Percentiles rank a stretch among this genome's conserved stretches.
Conservation (phyloP, 108 stramenopile species). For the Cylindrotheca closterium region DNA sequence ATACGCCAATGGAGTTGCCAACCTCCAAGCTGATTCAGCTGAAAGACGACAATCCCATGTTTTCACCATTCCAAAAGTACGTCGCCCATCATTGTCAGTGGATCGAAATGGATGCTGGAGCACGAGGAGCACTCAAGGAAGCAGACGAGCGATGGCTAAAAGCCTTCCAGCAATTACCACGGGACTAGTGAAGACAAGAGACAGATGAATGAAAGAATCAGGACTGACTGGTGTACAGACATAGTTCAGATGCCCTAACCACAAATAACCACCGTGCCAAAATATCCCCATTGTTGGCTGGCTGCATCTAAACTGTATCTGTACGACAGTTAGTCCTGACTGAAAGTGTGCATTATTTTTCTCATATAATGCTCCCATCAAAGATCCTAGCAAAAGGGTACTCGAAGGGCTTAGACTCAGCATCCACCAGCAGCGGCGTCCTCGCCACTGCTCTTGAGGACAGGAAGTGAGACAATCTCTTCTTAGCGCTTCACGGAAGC, state of each 20-base stretch:
- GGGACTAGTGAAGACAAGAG: no score
- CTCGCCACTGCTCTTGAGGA: conserved; percentile 90
- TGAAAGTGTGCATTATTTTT: no score
- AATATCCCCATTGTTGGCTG: no score
- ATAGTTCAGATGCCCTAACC: no score
- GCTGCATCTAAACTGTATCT: no score
- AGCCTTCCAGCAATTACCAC: background rate
- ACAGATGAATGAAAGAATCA: no score
- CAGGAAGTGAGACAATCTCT: conserved; percentile 81
- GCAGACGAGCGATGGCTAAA: conserved; percentile 41
- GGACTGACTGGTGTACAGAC: no score
- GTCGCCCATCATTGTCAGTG: conserved; percentile 59
- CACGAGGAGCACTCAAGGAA: conserved; percentile 13
- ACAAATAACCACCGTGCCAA: no score
- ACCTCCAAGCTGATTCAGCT: conserved; percentile 4
- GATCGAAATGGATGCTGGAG: conserved; percentile 43
- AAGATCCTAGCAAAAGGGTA: conserved; percentile 9
- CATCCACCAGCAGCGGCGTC: conserved; percentile 90
- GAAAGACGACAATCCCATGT: conserved; percentile 18
- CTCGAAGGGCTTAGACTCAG: conserved; percentile 98
- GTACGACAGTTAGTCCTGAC: no score
- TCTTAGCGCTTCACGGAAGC: no score
- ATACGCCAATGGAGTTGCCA: conserved; percentile 2
- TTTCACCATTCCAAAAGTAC: conserved; percentile 36
- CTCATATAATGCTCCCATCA: no score